Evolutionary conservation across 352 stramenopile species (phyloP).

Genomic region (Phytophthora macrochlamydospora): DNA sequence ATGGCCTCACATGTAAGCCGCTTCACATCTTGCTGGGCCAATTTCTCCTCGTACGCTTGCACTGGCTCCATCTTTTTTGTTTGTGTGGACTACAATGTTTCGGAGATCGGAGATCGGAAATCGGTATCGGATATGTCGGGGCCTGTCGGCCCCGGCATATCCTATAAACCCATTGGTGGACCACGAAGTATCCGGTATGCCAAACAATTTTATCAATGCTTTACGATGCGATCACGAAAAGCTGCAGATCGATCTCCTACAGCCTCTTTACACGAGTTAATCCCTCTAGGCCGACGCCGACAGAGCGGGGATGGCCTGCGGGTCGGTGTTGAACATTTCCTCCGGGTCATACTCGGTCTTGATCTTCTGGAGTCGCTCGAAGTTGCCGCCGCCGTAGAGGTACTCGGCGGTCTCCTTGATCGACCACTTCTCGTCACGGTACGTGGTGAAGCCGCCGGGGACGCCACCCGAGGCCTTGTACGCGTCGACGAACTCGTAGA

Average conservation of each 20-base stretch:
- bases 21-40: too few species aligned
- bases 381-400: slow-evolving; percentile 29
- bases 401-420: slow-evolving; percentile 27
- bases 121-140: too few species aligned
- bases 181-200: background rate
- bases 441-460: slow-evolving; percentile 30
- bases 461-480: slow-evolving; percentile 28
- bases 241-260: background rate
- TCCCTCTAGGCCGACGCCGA: slow-evolving; percentile 8
- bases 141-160: too few species aligned
- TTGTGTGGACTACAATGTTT: too few species aligned
- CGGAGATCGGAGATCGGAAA: too few species aligned
- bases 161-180: too few species aligned
- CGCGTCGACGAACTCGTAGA: slow-evolving; percentile 30
- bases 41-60: too few species aligned
- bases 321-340: slow-evolving; percentile 34
- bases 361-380: slow-evolving; percentile 29
- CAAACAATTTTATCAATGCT: background rate
- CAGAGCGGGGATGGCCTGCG: slow-evolving; percentile 29
- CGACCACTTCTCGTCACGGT: slow-evolving; percentile 33
- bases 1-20: too few species aligned
- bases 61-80: too few species aligned
- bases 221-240: background rate
- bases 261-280: background rate
- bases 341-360: slow-evolving; percentile 27